Conservation (phyloP, 2,329 filamentous ascomycete genomes). For the Aspergillus sp. region DNA sequence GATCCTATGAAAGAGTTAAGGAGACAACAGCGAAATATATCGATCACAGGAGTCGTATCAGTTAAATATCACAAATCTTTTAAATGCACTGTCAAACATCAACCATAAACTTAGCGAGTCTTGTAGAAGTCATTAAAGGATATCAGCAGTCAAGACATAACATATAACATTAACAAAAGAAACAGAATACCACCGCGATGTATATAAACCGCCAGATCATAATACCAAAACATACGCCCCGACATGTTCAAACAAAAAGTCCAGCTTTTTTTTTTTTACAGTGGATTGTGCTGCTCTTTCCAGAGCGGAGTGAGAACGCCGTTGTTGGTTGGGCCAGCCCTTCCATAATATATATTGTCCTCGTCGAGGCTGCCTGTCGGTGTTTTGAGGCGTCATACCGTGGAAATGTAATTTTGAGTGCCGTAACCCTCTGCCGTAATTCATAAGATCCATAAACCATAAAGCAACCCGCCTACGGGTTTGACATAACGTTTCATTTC, state of each 20-base stretch:
- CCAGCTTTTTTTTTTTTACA: constrained; percentile 27
- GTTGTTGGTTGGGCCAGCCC: constrained; percentile 20
- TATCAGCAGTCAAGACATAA: constrained; percentile 3
- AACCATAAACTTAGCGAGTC: constrained; percentile 7
- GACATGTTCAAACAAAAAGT: constrained; percentile 19
- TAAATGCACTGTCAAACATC: constrained; percentile 3
- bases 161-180: constrained; percentile 1
- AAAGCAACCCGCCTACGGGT: constrained; percentile 6
- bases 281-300: neutral
- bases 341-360: constrained; percentile 11
- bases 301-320: neutral
- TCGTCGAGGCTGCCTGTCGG: constrained; percentile 4
- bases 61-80: neutral
- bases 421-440: constrained; percentile 23
- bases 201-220: constrained; percentile 21
- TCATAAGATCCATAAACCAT: constrained; percentile 33
- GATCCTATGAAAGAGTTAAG: neutral
- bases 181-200: constrained; percentile 21
- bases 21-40: neutral
- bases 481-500: constrained; percentile 30
- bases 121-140: constrained; percentile 1
- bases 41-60: neutral
- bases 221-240: constrained; percentile 9
- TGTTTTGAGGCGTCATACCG: constrained; percentile 18
- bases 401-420: constrained; percentile 24